A percentile compares a stretch with the other conserved stretches of the same genome.
Evolutionary conservation across 371 early-diverging fungal species (phyloP).

Genomic region (Conidiobolus incongruus): DNA sequence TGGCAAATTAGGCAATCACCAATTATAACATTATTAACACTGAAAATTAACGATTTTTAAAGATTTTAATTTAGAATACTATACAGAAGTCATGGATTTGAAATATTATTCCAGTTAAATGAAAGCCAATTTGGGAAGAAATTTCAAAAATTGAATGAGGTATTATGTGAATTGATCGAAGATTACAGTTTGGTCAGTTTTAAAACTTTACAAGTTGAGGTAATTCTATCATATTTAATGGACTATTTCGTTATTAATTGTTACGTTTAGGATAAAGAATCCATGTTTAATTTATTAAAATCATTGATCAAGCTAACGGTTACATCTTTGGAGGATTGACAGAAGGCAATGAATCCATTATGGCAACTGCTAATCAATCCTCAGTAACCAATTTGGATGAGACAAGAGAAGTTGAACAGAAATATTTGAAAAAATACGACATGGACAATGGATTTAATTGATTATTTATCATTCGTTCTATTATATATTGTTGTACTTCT

Average conservation of each 20-base stretch:
- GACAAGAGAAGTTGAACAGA: no score
- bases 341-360: conserved; percentile 50
- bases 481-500: no score
- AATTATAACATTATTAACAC: neutral
- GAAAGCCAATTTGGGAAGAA: no score
- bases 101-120: no score
- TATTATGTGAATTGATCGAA: conserved; percentile 70
- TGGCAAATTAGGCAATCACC: conserved; percentile 34
- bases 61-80: conserved; percentile 76
- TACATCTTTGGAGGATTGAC: conserved; percentile 68
- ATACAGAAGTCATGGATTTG: conserved; percentile 83
- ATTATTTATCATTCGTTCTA: no score
- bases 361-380: conserved; percentile 32
- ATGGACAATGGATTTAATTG: no score
- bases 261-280: conserved; percentile 44
- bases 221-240: conserved; percentile 1
- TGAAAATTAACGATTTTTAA: conserved; percentile 5
- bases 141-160: conserved; percentile 47
- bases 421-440: no score
- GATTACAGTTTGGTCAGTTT: conserved; percentile 81
- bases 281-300: conserved; percentile 47
- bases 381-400: no score
- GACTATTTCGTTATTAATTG: neutral
- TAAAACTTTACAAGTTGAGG: conserved; percentile 61
- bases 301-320: conserved; percentile 82